A percentile compares a stretch with the other conserved stretches of the same genome.
Evolutionary conservation across 1,284 basidiomycete species (phyloP).

Genomic region (Moniliophthora roreri): DNA sequence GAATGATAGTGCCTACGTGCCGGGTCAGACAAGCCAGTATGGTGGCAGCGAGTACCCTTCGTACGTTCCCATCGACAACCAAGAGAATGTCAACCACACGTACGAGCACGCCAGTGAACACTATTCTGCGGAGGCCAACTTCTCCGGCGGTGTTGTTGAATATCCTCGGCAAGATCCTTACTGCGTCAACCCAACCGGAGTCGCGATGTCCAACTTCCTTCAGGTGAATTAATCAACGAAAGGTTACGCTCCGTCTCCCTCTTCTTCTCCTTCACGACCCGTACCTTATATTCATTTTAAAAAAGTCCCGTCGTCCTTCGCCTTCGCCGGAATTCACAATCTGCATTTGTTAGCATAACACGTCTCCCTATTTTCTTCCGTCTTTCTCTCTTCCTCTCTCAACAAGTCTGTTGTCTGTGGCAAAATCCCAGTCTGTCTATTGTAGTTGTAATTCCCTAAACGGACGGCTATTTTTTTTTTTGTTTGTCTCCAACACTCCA

Average conservation of each 20-base stretch:
- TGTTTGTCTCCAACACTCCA: not conserved
- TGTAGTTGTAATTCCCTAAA: slow-evolving; percentile 3
- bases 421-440: slow-evolving; percentile 5
- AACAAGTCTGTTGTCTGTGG: not conserved
- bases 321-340: not conserved
- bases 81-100: not conserved
- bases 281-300: slow-evolving; percentile 3
- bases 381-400: not conserved
- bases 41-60: not conserved
- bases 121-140: not conserved
- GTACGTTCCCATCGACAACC: not conserved
- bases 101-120: not conserved
- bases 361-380: not conserved
- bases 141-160: not conserved
- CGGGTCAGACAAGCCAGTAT: not conserved
- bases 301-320: not conserved
- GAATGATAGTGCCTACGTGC: not conserved
- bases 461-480: not conserved
- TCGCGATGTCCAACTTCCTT: not conserved
- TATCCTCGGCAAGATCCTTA: not conserved
- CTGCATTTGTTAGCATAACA: slow-evolving; percentile 2
- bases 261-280: not conserved
- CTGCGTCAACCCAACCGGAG: not conserved
- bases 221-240: not conserved
- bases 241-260: not conserved